These are phyloP conservation scores for Penicillium sp. DNA, from an alignment of 2,329 filamentous ascomycete species.

Conservation along the genomic window DNA sequence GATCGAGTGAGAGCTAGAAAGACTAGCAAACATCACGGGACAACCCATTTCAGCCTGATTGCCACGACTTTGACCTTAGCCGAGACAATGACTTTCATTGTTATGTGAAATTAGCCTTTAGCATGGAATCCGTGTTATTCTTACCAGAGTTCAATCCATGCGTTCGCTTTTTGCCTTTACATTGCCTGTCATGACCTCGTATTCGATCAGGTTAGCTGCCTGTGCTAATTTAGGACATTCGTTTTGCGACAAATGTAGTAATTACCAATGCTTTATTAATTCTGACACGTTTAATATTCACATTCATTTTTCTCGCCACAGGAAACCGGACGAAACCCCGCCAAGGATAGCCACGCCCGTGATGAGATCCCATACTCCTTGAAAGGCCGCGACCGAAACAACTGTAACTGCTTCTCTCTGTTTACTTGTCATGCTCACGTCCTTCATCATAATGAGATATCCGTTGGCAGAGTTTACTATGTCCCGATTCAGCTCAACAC, in stretches of 20 bases:
- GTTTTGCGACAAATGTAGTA: neutral
- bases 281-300: neutral
- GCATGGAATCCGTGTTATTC: neutral
- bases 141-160: neutral
- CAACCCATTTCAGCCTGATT: neutral
- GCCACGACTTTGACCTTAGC: neutral
- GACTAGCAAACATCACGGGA: neutral
- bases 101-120: neutral
- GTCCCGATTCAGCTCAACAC: slow-evolving; percentile 9
- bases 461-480: slow-evolving; percentile 17
- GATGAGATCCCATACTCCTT: slow-evolving; percentile 29
- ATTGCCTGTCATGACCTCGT: neutral
- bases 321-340: slow-evolving; percentile 21
- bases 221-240: neutral
- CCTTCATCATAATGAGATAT: slow-evolving; percentile 17
- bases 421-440: slow-evolving; percentile 15
- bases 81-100: neutral
- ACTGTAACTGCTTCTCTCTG: slow-evolving; percentile 15
- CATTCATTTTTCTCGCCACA: slow-evolving; percentile 16
- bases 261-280: neutral
- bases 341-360: slow-evolving; percentile 30
- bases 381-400: slow-evolving; percentile 25
- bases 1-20: slow-evolving; percentile 41
- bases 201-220: neutral
- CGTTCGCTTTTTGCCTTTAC: neutral